Base-by-base conservation (phyloP, 495 filamentous ascomycete genomes). In the Chaetomium tenue region DNA sequence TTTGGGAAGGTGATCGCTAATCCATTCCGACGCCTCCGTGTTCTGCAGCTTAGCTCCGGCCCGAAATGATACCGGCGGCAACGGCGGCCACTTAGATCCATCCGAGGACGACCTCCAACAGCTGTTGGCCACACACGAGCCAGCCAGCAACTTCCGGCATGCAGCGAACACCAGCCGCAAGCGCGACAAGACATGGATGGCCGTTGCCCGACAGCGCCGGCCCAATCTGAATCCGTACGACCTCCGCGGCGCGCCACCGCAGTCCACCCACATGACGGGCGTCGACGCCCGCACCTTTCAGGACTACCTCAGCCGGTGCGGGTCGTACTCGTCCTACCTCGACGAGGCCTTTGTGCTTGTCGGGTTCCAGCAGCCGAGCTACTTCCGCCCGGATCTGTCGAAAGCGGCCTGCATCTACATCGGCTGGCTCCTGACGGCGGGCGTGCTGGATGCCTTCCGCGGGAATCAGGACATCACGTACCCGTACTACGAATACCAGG, bases 361-460 rank as follows among this genome's bases (percentile, higher is more conserved):
- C 33, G 53, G 53, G 1, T 56, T 56, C 33, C 53, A 33, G n/a
- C 53, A 56, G 9, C 53, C 53, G n/a, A 56, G 53, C 33, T 56
- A 40, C 3, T 56, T 56, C 53, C 53, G 53, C 53, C 53, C 53
- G 33, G 53, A 56, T 28, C n/a, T 56, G 53, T 56, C 53, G n/a
- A 56, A 56, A 33, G 53, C 53, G 0, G 53, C 53, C 18, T 56
- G 53, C 20, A 56, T 56, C 12, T 56, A 56, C 53, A 56, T 56
- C 20, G 53, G 53, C 26, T 56, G 53, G 53, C 53, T 56, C n/a
- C 9, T 22, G 53, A 56, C 53, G 53, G 53, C 53, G 30, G 53
- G 53, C 26, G 18, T 56, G n/a, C 33, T 56, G 8, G 53, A 56
- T 20, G 18, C 53, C n/a, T 15, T 22, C 13, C 30, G 53, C 9